Percentiles rank a stretch among this genome's conserved stretches.
These are phyloP conservation scores for Fusarium siculi DNA, from an alignment of 2,329 filamentous ascomycete genomes.

Conservation along the genomic window DNA sequence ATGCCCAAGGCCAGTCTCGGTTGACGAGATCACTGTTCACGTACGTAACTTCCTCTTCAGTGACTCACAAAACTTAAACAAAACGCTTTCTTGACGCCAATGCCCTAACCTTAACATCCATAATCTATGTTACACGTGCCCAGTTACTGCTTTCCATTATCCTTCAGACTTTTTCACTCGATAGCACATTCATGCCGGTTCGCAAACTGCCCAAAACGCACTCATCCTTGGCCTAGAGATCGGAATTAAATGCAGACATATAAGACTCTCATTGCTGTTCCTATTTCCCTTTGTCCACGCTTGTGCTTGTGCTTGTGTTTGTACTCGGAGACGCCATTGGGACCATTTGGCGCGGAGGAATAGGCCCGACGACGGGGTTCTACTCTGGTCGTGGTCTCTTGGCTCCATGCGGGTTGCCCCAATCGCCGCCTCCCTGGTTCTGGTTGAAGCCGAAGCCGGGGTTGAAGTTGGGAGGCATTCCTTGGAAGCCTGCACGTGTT, in stretches of 20 bases:
- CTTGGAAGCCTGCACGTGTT: constrained; percentile 68
- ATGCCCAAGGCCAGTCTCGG: not conserved
- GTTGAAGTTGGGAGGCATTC: constrained; percentile 77
- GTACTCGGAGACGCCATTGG: not conserved
- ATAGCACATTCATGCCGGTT: not conserved
- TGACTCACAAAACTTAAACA: constrained; percentile 32
- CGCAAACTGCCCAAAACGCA: constrained; percentile 4
- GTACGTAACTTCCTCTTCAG: not conserved
- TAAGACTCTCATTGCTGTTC: not conserved
- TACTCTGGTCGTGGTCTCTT: constrained; percentile 82
- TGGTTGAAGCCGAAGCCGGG: constrained; percentile 73
- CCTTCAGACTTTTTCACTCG: constrained; percentile 3
- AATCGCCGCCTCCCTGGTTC: constrained; percentile 62
- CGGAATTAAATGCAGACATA: not conserved
- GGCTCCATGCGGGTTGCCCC: constrained; percentile 83
- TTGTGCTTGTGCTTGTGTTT: not conserved
- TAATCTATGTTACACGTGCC: constrained; percentile 42
- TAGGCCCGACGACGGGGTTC: constrained; percentile 17
- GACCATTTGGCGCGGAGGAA: not conserved
- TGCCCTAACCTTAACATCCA: constrained; percentile 42
- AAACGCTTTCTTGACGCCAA: constrained; percentile 41
- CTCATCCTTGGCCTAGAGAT: not conserved
- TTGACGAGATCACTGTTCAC: not conserved
- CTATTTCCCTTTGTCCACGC: not conserved
- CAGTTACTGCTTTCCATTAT: constrained; percentile 19